Evolutionary conservation across 1,284 basidiomycete species (phyloP).

Genomic region (Tremellales sp.): DNA sequence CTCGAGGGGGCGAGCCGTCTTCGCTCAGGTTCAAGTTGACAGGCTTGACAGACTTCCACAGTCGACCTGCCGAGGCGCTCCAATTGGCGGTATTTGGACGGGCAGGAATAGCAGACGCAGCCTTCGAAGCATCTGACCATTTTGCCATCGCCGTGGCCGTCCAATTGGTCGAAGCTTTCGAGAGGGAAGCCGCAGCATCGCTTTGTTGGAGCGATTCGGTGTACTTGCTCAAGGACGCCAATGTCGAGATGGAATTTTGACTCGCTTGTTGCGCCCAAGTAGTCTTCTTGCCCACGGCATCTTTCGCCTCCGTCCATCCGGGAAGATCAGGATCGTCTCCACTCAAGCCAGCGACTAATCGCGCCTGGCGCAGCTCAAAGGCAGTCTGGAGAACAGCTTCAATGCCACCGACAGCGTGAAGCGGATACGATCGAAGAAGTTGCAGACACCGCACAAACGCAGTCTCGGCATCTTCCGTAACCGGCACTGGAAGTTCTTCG

Average conservation of each 20-base stretch:
- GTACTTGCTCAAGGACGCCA: constrained; percentile 14
- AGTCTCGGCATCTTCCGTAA: constrained; percentile 22
- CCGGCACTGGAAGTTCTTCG: constrained; percentile 24
- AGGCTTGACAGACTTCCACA: constrained; percentile 2
- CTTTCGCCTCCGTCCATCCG: constrained; percentile 11
- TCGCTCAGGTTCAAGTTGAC: neutral
- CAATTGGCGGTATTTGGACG: constrained; percentile 8
- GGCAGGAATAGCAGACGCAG: neutral
- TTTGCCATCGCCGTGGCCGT: constrained; percentile 22
- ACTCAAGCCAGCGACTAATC: constrained; percentile 17
- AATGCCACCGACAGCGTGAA: constrained; percentile 28
- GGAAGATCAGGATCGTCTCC: constrained; percentile 28
- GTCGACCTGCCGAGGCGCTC: constrained; percentile 7
- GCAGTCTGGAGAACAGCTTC: constrained; percentile 27
- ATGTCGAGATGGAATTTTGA: constrained; percentile 3
- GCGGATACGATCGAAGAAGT: constrained; percentile 29
- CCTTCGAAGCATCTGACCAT: constrained; percentile 11
- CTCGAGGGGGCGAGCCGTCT: constrained; percentile 1
- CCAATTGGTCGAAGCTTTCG: constrained; percentile 22
- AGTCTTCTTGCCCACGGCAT: constrained; percentile 4
- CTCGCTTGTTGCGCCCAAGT: constrained; percentile 8
- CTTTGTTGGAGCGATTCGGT: constrained; percentile 17
- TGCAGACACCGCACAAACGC: constrained; percentile 27
- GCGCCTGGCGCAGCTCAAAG: constrained; percentile 28
- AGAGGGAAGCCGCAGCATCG: constrained; percentile 21